phyloP scores from a whole-genome alignment of 331 rosid species.

The Saraca asoca region DNA sequence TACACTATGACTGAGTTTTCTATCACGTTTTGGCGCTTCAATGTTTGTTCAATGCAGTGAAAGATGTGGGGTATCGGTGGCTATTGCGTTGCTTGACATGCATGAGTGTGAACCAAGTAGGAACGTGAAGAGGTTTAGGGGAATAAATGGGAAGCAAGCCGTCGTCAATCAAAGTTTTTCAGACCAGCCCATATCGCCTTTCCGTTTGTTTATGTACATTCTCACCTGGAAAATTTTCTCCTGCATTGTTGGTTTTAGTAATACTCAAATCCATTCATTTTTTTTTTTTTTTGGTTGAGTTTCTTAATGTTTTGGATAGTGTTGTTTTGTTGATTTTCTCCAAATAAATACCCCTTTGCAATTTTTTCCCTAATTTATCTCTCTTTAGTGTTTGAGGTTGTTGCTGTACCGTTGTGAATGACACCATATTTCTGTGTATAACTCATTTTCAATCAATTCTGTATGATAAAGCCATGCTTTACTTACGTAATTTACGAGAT shows the following conservation, averaged over 20 bases:
- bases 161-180: conserved; percentile 21
- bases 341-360: not conserved
- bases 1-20: not conserved
- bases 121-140: conserved; percentile 48
- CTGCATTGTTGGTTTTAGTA: conserved; percentile 1
- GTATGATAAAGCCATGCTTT: too few species aligned
- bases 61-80: conserved; percentile 48
- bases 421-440: not conserved
- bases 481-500: too few species aligned
- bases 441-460: conserved; percentile 10
- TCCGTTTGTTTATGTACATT: conserved; percentile 55
- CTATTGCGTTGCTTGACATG: conserved; percentile 55
- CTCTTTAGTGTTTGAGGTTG: not conserved
- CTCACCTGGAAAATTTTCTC: not conserved
- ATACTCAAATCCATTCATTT: not conserved
- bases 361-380: not conserved
- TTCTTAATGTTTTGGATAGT: not conserved
- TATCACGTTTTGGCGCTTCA: not conserved
- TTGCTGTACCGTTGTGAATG: not conserved
- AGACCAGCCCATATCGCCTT: conserved; percentile 49
- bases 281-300: too few species aligned
- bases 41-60: conserved; percentile 38
- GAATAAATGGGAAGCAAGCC: conserved; percentile 9
- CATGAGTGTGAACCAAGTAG: conserved; percentile 52
- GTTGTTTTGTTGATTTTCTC: not conserved